Conservation (phyloP, 1,284 basidiomycete species). For the Coniferiporia weirii region DNA sequence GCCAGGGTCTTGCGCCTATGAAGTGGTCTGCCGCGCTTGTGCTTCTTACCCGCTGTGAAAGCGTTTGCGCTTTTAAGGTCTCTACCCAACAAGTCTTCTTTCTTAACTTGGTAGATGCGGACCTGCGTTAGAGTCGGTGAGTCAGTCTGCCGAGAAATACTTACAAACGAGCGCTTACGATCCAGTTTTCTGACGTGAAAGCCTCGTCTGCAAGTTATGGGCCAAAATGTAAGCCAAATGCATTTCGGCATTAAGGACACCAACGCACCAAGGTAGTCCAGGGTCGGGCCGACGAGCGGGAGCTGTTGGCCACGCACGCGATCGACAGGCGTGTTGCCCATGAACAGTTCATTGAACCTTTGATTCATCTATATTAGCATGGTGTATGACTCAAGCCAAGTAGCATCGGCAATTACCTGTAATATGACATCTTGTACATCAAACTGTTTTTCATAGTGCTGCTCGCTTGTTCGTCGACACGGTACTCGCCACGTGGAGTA, state of each 20-base stretch:
- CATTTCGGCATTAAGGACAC: constrained; percentile 10
- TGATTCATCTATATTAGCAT: constrained; percentile 5
- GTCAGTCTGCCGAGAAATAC: constrained; percentile 2
- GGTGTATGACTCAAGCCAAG: too few relatives aligned
- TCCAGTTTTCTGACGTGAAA: constrained; percentile 98
- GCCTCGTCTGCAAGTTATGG: constrained; percentile 69
- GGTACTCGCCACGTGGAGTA: constrained; percentile 90
- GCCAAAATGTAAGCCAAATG: not conserved
- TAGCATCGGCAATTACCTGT: constrained; percentile 51
- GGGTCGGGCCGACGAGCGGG: constrained; percentile 69
- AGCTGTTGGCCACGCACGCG: constrained; percentile 81
- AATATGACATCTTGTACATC: constrained; percentile 99
- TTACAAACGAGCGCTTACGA: constrained; percentile 48
- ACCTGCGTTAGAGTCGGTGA: constrained; percentile 40
- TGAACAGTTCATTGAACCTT: constrained; percentile 85
- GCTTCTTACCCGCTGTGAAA: constrained; percentile 83
- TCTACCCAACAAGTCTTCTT: constrained; percentile 87
- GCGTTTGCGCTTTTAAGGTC: constrained; percentile 83
- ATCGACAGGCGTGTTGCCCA: constrained; percentile 68
- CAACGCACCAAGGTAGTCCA: constrained; percentile 78
- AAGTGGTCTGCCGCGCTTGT: constrained; percentile 68
- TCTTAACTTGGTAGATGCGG: constrained; percentile 95
- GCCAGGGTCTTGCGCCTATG: constrained; percentile 50
- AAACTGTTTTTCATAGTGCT: constrained; percentile 92
- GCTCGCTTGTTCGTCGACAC: constrained; percentile 83